Base-by-base conservation (phyloP, 345 rosid species). In the Syzygium aromaticum region DNA sequence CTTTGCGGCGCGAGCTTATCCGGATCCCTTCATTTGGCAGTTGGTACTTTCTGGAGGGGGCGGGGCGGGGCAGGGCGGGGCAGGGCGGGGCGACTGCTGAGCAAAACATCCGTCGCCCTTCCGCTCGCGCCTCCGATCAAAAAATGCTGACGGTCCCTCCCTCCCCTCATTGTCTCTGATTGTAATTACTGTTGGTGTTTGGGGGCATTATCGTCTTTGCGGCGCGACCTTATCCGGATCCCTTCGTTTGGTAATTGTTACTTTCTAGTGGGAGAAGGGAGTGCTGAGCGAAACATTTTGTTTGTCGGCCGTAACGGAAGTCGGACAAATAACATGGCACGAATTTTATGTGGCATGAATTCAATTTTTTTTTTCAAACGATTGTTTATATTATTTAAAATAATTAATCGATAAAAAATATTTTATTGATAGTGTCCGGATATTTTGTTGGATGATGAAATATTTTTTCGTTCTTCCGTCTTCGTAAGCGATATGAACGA, bases 401-500 rank as follows among this genome's bases (percentile, higher is more conserved):
- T 61, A 61, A 61, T 27, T n/a, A 0, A 5, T 13, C 17, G 0
- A 7, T 13, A 8, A 61, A 25, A 25, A 57, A 10, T 25, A 57
- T 57, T 64, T 64, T 8, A 64, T 64, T 1, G 3, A 7, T 28
- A 15, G 8, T 64, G 9, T 30, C 3, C 30, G 4, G 2, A 11
- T 57, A 57, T 57, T 57, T 17, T 30, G 22, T 30, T 15, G 22
- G 38, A 63, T 0, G 10, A n/a, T 28, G 40, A 7, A 28, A n/a
- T 52, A 0, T 28, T 30, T 30, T 30, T 64, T 28, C 8, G 77
- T 64, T 67, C 1, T 0, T 5, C n/a, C 33, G 3, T 61, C 13
- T 6, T 8, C 17, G 11, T 33, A 1, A 17, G 46, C 0, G 2
- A 67, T 40, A 4, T 5, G 17, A 8, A 5, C 2, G 6, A 0